Evolutionary conservation across 2,329 filamentous ascomycete genomes (phyloP).

Genomic region (Xylaria polymorpha): DNA sequence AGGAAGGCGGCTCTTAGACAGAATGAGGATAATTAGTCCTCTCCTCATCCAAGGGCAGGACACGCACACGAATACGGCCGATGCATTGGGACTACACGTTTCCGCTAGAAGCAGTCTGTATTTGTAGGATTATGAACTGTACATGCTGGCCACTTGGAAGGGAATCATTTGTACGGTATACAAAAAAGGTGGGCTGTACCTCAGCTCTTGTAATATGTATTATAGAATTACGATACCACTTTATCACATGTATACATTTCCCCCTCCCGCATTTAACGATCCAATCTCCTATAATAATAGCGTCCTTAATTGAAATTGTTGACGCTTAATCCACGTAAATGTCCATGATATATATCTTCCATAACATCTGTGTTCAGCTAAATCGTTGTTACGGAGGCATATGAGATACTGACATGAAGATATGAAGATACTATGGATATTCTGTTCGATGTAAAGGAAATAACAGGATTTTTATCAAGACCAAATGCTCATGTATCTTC

Average conservation of each 20-base stretch:
- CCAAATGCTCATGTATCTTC: neutral
- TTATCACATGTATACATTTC: slow-evolving; percentile 11
- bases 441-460: neutral
- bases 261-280: neutral
- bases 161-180: slow-evolving; percentile 19
- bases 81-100: neutral
- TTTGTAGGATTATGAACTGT: slow-evolving; percentile 23
- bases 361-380: neutral
- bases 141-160: slow-evolving; percentile 9
- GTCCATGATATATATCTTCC: neutral
- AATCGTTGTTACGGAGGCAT: neutral
- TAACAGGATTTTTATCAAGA: neutral
- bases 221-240: slow-evolving; percentile 29
- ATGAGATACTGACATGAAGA: neutral
- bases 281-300: neutral
- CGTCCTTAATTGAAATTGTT: neutral
- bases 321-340: neutral
- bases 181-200: slow-evolving; percentile 11
- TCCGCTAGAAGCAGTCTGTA: neutral
- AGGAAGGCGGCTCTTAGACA: neutral
- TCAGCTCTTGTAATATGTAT: slow-evolving; percentile 33
- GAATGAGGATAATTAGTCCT: neutral
- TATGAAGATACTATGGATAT: neutral
- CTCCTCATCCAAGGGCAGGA: neutral
- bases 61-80: neutral